Conservation (phyloP, 202 grass and related monocot genomes). For the Hordeum pubiflorum region DNA sequence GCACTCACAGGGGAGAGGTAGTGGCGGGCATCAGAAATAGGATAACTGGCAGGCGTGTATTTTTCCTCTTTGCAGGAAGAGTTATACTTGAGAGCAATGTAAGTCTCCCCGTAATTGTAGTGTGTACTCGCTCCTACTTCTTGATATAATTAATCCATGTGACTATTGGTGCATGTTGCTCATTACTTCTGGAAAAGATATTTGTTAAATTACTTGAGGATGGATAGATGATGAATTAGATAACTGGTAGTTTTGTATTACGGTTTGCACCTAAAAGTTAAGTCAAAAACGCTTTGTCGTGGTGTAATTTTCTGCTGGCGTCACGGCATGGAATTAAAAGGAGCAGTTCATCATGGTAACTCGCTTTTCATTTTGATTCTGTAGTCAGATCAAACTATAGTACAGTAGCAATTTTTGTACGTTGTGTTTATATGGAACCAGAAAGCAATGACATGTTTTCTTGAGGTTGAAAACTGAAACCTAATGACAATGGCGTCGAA, state of each 20-base stretch:
- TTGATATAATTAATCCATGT: background rate
- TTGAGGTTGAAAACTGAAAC: background rate
- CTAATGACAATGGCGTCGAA: background rate
- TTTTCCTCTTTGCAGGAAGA: background rate
- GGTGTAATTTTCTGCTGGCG: background rate
- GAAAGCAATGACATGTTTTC: background rate
- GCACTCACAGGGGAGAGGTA: slow-evolving; percentile 32
- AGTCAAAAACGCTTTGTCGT: background rate
- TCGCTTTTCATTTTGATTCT: background rate
- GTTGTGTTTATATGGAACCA: background rate
- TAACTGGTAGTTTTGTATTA: background rate
- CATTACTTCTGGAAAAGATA: background rate
- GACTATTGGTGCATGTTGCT: background rate
- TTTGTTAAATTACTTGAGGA: background rate
- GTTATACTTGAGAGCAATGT: background rate
- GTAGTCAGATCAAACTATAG: background rate
- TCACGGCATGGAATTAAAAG: background rate
- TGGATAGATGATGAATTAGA: background rate
- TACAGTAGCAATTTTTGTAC: background rate
- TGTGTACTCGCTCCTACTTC: background rate
- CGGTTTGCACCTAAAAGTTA: background rate
- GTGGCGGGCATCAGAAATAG: slow-evolving; percentile 13
- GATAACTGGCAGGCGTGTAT: background rate
- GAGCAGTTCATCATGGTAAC: background rate
- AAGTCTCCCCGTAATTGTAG: background rate